Base-by-base conservation (phyloP, 1,284 basidiomycete species). In the Cutaneotrichosporon mucoides region DNA sequence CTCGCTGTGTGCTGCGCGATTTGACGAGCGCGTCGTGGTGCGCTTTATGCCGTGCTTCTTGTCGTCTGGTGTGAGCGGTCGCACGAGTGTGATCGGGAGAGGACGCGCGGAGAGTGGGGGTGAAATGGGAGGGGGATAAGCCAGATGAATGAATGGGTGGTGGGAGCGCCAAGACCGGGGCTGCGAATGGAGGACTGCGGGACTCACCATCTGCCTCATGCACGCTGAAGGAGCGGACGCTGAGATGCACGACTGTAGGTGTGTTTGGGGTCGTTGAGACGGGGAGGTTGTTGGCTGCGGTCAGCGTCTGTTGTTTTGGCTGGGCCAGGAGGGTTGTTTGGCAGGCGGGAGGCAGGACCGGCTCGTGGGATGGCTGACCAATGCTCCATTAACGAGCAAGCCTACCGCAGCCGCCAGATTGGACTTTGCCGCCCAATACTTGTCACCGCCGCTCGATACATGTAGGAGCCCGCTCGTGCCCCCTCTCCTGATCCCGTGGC, bases 241-340 rank as follows among this genome's bases (percentile, higher is more conserved):
- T 89, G 38, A 92, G 81, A 70, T 92, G 90, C 33, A 92, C 85
- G 51, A 92, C 88, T 0, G 88, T 91, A 2, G 85, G 80, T 13
- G 75, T 72, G 0, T 69, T 60, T 6, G 79, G 67, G 1, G 77
- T 60, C 67, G 79, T 57, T 60, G 53, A 63, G n/a, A 54, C 65
- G 2, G 53, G 81, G 9, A 77, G 67, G 59, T 69, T 71, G 49
- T 72, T 74, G 40, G 69, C 75, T 76, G 57, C 33, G 2, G 43
- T 57, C 40, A 56, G 55, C 53, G 8, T 8, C 6, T 42, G 34
- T 15, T 10, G 38, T 12, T 37, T 10, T 10, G 11, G 38, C 24
- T 15, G 13, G 40, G 49, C 40, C 8, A 1, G 16, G 8, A 24
- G 24, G 24, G 24, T 24, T 24, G 24, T 24, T 24, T 24, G 24